These are phyloP conservation scores for Sphenostylis stenocarpa DNA, from an alignment of 306 rosid genomes.

Conservation along the genomic window DNA sequence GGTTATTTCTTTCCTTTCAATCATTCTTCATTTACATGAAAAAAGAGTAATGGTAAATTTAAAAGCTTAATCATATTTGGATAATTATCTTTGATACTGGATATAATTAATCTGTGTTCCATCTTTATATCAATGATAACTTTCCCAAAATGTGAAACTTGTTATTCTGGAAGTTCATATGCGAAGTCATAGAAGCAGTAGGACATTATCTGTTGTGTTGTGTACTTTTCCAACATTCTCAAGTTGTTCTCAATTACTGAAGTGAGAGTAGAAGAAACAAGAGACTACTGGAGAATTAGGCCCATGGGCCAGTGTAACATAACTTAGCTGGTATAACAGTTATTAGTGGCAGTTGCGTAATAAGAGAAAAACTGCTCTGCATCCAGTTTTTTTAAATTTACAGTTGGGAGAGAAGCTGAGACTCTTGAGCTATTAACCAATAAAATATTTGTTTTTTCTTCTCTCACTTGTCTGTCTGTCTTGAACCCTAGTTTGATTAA, in stretches of 20 bases:
- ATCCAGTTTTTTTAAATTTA: not conserved
- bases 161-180: not conserved
- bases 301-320: not conserved
- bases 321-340: not conserved
- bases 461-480: not conserved
- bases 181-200: not conserved
- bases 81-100: not conserved
- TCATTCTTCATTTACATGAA: not conserved
- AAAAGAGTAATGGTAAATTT: no score
- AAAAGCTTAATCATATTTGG: not conserved
- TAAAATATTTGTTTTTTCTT: not conserved
- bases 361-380: not conserved
- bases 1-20: conserved; percentile 17
- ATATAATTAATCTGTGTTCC: conserved; percentile 4
- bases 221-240: conserved; percentile 11
- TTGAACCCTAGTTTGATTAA: not conserved
- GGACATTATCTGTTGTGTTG: not conserved
- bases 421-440: not conserved
- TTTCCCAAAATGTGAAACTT: not conserved
- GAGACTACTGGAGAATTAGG: not conserved
- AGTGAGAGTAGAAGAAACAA: not conserved
- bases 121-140: not conserved
- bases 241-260: not conserved
- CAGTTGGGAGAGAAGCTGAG: not conserved
- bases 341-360: not conserved